Base-by-base conservation (phyloP, 179 eudicot genomes). In the Camellia oleifera region DNA sequence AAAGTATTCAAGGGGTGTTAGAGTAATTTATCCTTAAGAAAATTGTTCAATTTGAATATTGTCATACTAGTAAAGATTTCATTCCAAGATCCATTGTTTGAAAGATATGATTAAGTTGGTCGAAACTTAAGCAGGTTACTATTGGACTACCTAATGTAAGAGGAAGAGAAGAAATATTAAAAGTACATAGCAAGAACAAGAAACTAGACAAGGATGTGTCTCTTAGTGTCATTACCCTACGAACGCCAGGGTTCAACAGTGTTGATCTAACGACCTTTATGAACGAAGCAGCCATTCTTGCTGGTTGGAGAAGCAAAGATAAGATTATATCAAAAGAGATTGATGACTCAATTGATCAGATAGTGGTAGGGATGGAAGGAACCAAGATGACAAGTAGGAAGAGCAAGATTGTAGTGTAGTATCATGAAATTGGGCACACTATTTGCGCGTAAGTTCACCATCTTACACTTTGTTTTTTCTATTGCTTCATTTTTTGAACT, bases 251-350 rank as follows among this genome's bases (percentile, higher is more conserved):
- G 0, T 92, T 92, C 73, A 91, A 90, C 79, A 93, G 97, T 69
- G 94, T 93, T 45, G 94, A 92, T 61, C 81, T 91, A 10, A 92
- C 90, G 5, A 92, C 89, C 82, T 89, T 92, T 26, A 86, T 92
- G 94, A 92, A 92, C 57, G 97, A 92, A 78, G 94, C 97, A 1
- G 97, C 97, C 15, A 89, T 92, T 85, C 90, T 92, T 54, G 94
- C 93, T 64, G 97, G 90, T 2, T 75, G 97, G 71, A 87, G 97
- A 79, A 92, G 90, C 15, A 89, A 88, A 68, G 86, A 80, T 1
- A 87, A 48, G 76, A 87, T 92, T 32, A 87, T 84, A 2, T 15
- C 76, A 17, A 79, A 85, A 40, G 95, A 92, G 82, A 82, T 92
- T 18, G 93, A 90, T 57, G 93, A 92, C 65, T 85, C 95, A 0